Percentiles rank a stretch among this genome's conserved stretches.
phyloP scores from a whole-genome alignment of 305 asterid species.

The Fraxinus sp. region DNA sequence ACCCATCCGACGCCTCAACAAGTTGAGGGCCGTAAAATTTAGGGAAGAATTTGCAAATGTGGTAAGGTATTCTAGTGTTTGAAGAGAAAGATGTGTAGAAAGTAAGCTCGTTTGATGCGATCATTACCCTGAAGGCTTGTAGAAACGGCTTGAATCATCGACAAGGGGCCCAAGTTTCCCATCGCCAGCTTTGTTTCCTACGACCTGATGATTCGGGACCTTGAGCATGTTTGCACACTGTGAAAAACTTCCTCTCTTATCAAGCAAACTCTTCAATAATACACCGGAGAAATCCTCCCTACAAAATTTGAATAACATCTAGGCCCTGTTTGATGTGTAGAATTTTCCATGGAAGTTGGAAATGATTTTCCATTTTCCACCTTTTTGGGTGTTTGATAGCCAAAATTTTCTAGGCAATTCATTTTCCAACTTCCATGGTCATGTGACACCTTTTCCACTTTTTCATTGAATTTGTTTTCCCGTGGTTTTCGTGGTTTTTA shows the following conservation, averaged over 20 bases:
- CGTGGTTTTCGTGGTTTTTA: too few relatives aligned
- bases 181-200: constrained; percentile 69
- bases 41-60: constrained; percentile 62
- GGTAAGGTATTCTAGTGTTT: constrained; percentile 49
- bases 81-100: constrained; percentile 64
- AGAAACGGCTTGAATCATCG: constrained; percentile 80
- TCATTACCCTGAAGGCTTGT: constrained; percentile 86
- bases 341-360: too few relatives aligned
- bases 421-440: too few relatives aligned
- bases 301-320: not conserved
- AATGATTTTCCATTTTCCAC: too few relatives aligned
- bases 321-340: too few relatives aligned
- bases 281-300: not conserved
- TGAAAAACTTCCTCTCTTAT: too few relatives aligned
- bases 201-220: constrained; percentile 81
- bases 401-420: too few relatives aligned
- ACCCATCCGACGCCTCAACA: constrained; percentile 65
- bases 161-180: constrained; percentile 82
- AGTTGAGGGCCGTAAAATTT: constrained; percentile 59
- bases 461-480: too few relatives aligned
- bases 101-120: constrained; percentile 54
- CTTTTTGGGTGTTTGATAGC: too few relatives aligned
- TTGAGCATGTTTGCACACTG: constrained; percentile 52
- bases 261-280: not conserved
- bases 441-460: too few relatives aligned